These are phyloP conservation scores for Hortiboletus rubellus DNA, from an alignment of 1,284 basidiomycete species.

Conservation along the genomic window DNA sequence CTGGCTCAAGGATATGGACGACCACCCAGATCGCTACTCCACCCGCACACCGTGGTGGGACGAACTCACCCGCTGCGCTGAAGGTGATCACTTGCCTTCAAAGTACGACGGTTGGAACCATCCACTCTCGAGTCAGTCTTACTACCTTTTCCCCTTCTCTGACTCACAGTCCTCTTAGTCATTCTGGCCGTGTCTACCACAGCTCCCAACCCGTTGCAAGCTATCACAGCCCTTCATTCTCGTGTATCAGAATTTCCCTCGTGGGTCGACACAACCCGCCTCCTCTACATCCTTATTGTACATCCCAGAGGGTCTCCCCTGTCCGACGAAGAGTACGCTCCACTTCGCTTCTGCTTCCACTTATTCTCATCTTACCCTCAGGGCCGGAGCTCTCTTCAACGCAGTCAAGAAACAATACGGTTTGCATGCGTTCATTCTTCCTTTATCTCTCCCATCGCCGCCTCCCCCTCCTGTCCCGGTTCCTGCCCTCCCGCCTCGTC, in stretches of 20 bases:
- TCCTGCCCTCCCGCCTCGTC: constrained; percentile 60
- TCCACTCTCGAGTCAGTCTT: constrained; percentile 66
- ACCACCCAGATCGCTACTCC: constrained; percentile 40
- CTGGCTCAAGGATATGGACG: constrained; percentile 66
- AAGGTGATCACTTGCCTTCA: constrained; percentile 71
- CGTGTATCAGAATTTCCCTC: constrained; percentile 64
- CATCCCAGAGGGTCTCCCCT: constrained; percentile 69
- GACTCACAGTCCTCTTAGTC: constrained; percentile 44
- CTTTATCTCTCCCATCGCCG: constrained; percentile 58
- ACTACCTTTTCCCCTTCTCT: constrained; percentile 1
- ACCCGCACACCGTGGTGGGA: constrained; percentile 79
- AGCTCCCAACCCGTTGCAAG: constrained; percentile 73
- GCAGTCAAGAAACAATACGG: constrained; percentile 83
- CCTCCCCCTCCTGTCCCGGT: constrained; percentile 65
- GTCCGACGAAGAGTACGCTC: constrained; percentile 72
- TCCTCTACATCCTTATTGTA: constrained; percentile 73
- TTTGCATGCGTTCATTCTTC: constrained; percentile 67
- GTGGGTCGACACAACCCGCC: constrained; percentile 71
- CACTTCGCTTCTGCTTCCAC: neutral
- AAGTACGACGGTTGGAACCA: constrained; percentile 80
- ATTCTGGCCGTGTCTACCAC: constrained; percentile 77
- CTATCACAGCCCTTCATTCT: constrained; percentile 67
- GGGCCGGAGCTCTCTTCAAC: constrained; percentile 73
- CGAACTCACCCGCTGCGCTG: constrained; percentile 69
- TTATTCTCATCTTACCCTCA: constrained; percentile 32